Evolutionary conservation across 2,329 filamentous ascomycete genomes (phyloP).

Genomic region (Talaromyces sp.): DNA sequence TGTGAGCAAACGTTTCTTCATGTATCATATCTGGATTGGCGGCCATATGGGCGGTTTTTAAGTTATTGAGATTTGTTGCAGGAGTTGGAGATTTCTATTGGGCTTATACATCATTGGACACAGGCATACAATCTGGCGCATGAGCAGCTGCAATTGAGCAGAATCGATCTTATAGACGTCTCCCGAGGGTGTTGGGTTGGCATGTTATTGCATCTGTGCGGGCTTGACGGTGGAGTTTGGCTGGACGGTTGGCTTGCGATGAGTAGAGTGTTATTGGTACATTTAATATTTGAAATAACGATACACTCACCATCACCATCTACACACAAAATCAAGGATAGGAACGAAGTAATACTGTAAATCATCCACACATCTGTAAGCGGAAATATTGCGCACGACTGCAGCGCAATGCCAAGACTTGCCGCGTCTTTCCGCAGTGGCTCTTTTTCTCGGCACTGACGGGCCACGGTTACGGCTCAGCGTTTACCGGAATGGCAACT

Average conservation of each 20-base stretch:
- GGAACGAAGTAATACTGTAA: not conserved
- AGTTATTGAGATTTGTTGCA: constrained; percentile 2
- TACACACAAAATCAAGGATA: not conserved
- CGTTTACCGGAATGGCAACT: constrained; percentile 5
- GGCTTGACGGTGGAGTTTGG: not conserved
- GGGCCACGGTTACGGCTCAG: not conserved
- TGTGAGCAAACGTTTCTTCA: not conserved
- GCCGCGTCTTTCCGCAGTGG: constrained; percentile 15
- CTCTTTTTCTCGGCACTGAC: not conserved
- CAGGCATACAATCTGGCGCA: constrained; percentile 3
- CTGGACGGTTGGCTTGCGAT: not conserved
- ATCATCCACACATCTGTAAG: not conserved
- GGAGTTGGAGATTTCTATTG: not conserved
- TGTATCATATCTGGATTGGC: constrained; percentile 2
- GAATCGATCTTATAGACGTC: constrained; percentile 8
- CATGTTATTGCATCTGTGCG: constrained; percentile 2
- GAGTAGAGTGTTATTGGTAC: not conserved
- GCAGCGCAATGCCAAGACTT: constrained; percentile 2
- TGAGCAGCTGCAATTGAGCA: not conserved
- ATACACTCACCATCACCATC: not conserved
- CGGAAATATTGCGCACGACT: constrained; percentile 7
- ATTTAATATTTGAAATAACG: not conserved
- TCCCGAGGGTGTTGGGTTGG: not conserved
- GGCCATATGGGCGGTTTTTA: constrained; percentile 1
- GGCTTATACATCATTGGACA: constrained; percentile 1